Base-by-base conservation (phyloP, 495 filamentous ascomycete species). In the Aspergillus nanangensis region DNA sequence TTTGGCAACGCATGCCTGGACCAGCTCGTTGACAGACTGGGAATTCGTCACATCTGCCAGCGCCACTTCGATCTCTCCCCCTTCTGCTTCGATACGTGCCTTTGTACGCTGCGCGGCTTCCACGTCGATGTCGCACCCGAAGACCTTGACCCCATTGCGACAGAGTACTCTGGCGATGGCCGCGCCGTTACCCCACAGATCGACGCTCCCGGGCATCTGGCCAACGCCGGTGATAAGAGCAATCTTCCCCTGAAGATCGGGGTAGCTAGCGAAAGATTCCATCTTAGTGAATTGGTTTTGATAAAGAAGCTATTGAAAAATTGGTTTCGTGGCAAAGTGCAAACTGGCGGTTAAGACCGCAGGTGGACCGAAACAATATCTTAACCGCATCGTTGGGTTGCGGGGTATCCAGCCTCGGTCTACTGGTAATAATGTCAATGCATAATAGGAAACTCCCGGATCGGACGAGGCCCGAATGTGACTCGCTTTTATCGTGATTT, bases 171-270 rank as follows among this genome's bases (percentile, higher is more conserved):
- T 58, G 1, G 62, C 63, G 20, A 67, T 71, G 18, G 71, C 71
- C 8, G 63, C 58, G 10, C 73, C 68, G 38, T 70, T 75, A 7
- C 70, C 72, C 73, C 71, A 77, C 15, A 47, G 52, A 7, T 36
- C 45, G 5, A 5, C 5, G 2, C 45, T 33, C 38, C 57, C 56
- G 10, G 57, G 57, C 9, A 61, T 41, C 40, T 69, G 66, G 14
- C 73, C 71, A 33, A 75, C 63, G 34, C 75, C 74, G 22, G 67
- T 72, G n/a, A 77, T 54, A 8, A 79, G 56, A 23, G 61, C 66
- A 8, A 76, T 49, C 51, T 75, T 66, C 37, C 57, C 41, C 24
- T 50, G 50, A 5, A 60, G 48, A 25, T 60, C 57, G 3, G 48
- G 51, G 45, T 60, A 60, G 14, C 21, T 29, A 21, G 54, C 38